Conservation (phyloP, 2,329 filamentous ascomycete genomes). For the Metarhizium guizhouense region DNA sequence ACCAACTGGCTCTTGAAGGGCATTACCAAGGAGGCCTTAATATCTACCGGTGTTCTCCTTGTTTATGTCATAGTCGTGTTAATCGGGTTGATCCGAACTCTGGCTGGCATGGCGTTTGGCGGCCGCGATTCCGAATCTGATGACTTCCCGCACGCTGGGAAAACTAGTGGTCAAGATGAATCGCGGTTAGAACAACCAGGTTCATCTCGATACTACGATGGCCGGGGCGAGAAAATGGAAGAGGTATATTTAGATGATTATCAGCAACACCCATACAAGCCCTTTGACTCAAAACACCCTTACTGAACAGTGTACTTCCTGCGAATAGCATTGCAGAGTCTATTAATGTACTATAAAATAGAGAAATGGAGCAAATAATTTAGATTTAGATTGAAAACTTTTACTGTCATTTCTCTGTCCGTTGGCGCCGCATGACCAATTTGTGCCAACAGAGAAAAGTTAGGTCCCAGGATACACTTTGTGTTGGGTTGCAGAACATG, state of each 20-base stretch:
- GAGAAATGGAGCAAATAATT: neutral
- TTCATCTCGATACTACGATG: conserved; percentile 8
- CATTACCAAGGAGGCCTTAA: conserved; percentile 70
- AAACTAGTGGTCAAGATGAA: conserved; percentile 14
- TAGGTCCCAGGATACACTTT: no score
- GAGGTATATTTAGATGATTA: neutral
- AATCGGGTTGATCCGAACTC: conserved; percentile 59
- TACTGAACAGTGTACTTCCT: neutral
- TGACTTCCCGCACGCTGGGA: conserved; percentile 32
- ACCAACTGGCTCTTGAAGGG: conserved; percentile 55
- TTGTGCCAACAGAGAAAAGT: neutral
- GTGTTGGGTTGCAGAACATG: no score
- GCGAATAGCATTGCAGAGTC: neutral
- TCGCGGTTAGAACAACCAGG: neutral
- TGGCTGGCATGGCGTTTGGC: conserved; percentile 49
- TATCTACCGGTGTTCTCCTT: conserved; percentile 64
- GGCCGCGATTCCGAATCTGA: conserved; percentile 49
- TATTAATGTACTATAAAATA: neutral
- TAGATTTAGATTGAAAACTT: neutral
- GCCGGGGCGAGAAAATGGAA: neutral
- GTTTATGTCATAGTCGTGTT: conserved; percentile 73
- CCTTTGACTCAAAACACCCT: neutral
- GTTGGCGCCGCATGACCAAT: neutral
- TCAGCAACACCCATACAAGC: neutral
- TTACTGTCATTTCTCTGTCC: neutral